phyloP scores from a whole-genome alignment of 78 protist species.

The Diacronema lutheri region DNA sequence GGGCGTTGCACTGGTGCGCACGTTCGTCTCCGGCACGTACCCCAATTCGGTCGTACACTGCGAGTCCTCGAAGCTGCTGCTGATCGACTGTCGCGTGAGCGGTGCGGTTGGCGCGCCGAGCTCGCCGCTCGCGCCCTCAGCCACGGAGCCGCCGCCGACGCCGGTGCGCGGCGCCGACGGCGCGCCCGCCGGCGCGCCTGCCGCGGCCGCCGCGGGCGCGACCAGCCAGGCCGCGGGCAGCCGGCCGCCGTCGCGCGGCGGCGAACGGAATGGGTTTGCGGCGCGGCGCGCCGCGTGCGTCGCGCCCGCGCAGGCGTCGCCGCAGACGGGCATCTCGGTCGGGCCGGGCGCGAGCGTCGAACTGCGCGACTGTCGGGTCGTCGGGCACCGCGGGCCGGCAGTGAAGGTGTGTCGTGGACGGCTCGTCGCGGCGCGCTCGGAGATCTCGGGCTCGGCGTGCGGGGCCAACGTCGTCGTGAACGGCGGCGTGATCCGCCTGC shows the following conservation, averaged over 20 bases:
- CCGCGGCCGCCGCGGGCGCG: background rate
- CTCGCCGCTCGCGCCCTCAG: no score
- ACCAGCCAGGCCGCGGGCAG: background rate
- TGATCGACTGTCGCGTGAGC: background rate
- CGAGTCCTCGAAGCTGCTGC: background rate
- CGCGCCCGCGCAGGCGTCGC: background rate
- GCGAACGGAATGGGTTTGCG: background rate
- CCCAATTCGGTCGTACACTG: background rate
- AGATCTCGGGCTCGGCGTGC: background rate
- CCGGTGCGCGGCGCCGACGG: background rate
- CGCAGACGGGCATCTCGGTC: background rate
- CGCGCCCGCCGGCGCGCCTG: background rate
- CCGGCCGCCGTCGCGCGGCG: background rate
- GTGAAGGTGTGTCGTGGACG: background rate
- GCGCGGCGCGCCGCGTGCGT: background rate
- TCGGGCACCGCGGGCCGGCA: background rate
- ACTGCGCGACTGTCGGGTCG: background rate
- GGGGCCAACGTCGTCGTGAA: conserved; percentile 14
- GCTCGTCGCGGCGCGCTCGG: background rate
- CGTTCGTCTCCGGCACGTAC: background rate
- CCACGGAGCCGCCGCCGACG: background rate
- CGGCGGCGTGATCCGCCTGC: background rate
- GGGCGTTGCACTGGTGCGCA: no score
- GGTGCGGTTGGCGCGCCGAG: background rate
- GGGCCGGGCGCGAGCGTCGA: background rate